Conservation (phyloP, 169 alveolate genomes). For the Eimeria necatrix region DNA sequence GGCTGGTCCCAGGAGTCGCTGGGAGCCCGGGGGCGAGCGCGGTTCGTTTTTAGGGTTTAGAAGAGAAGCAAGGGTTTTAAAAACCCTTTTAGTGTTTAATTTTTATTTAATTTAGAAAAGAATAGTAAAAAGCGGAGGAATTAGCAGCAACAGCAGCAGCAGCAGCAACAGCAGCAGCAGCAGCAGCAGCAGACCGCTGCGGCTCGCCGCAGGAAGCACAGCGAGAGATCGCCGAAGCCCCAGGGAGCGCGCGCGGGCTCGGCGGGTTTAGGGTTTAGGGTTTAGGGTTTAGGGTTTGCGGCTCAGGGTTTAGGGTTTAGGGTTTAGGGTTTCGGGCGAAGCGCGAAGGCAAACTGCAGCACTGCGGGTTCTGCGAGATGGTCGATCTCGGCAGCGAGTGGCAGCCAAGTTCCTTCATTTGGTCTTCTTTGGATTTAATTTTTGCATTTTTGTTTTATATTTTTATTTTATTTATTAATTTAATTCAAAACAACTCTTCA, state of each 20-base stretch:
- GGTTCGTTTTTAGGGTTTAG: slow-evolving; percentile 13
- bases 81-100: not conserved
- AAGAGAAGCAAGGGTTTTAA: not conserved
- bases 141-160: not conserved
- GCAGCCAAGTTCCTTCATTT: no score
- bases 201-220: not conserved
- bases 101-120: not conserved
- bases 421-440: no score
- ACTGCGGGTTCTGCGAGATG: not conserved
- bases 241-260: no score
- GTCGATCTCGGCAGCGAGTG: not conserved
- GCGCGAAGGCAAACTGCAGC: not conserved
- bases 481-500: not conserved
- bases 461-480: not conserved
- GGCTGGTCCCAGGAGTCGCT: no score
- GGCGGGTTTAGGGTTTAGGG: slow-evolving; percentile 24
- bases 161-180: not conserved
- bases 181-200: not conserved
- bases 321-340: slow-evolving; percentile 2
- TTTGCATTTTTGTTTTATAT: not conserved
- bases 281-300: slow-evolving; percentile 34
- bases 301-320: slow-evolving; percentile 19
- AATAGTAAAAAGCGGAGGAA: not conserved
- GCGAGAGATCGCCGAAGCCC: slow-evolving; percentile 18
- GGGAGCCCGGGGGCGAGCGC: no score